Conservation (phyloP, 129 eudicot species). For the Pittosporum tobira region DNA sequence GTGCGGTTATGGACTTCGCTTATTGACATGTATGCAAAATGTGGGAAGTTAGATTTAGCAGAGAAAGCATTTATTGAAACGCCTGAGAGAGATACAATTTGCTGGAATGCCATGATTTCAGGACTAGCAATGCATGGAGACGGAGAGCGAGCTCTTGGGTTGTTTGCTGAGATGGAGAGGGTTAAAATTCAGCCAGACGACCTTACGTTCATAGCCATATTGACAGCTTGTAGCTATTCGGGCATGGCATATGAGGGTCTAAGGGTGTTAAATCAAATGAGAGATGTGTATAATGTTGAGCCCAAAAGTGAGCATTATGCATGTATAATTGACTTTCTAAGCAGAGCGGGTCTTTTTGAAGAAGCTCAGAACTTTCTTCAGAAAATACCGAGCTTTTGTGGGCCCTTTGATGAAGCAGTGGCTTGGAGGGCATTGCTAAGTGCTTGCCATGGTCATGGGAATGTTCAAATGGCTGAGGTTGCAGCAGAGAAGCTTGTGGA, state of each 20-base stretch:
- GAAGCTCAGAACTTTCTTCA: slow-evolving; percentile 42
- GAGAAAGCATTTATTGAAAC: slow-evolving; percentile 44
- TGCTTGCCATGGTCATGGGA: slow-evolving; percentile 33
- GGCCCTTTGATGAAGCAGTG: slow-evolving; percentile 35
- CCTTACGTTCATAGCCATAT: slow-evolving; percentile 49
- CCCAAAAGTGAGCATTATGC: slow-evolving; percentile 52
- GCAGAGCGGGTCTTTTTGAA: slow-evolving; percentile 38
- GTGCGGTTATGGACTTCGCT: slow-evolving; percentile 46
- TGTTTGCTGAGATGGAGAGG: slow-evolving; percentile 40
- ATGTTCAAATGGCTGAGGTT: slow-evolving; percentile 29
- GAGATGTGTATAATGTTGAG: slow-evolving; percentile 27
- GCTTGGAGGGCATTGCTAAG: slow-evolving; percentile 52
- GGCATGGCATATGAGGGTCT: slow-evolving; percentile 56
- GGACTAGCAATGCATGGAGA: slow-evolving; percentile 53
- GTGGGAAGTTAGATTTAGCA: slow-evolving; percentile 51
- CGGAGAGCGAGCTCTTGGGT: slow-evolving; percentile 30
- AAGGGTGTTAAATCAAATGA: slow-evolving; percentile 36
- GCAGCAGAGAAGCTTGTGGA: slow-evolving; percentile 38
- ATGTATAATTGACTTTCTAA: slow-evolving; percentile 45
- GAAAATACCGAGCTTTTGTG: slow-evolving; percentile 26
- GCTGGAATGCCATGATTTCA: slow-evolving; percentile 65
- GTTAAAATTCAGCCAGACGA: slow-evolving; percentile 34
- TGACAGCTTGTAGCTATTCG: slow-evolving; percentile 57
- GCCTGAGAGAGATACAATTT: slow-evolving; percentile 44
- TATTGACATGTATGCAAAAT: slow-evolving; percentile 67